Evolutionary conservation across 805 yeast genomes (phyloP).

Genomic region (Kluyveromyces siamensis): DNA sequence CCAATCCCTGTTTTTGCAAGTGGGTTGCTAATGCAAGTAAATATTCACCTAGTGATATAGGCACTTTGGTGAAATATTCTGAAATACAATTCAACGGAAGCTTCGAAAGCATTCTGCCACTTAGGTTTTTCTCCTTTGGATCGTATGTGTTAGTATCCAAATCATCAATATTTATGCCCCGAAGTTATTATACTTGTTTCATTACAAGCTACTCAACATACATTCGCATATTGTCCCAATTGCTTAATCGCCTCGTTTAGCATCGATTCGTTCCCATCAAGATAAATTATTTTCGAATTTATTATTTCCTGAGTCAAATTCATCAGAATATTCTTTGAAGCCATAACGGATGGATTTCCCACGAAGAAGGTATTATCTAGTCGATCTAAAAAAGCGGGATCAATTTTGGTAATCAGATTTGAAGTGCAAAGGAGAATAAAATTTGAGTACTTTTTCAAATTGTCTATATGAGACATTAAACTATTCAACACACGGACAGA

Average conservation of each 20-base stretch:
- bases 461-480: slow-evolving; percentile 34
- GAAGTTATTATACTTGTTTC: not conserved
- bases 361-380: slow-evolving; percentile 32
- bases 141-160: not conserved
- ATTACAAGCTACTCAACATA: not conserved
- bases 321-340: not conserved
- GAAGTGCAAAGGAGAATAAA: slow-evolving; percentile 35
- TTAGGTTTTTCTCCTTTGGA: slow-evolving; percentile 13
- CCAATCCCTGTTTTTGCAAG: not conserved
- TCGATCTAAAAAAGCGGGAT: slow-evolving; percentile 38
- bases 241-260: not conserved
- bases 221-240: not conserved
- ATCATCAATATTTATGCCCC: not conserved
- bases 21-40: slow-evolving; percentile 16
- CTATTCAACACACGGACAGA: slow-evolving; percentile 37
- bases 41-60: slow-evolving; percentile 17
- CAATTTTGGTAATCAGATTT: slow-evolving; percentile 31
- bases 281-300: not conserved
- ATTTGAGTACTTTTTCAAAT: slow-evolving; percentile 29
- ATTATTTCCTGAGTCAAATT: not conserved
- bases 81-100: slow-evolving; percentile 23
- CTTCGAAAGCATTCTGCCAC: slow-evolving; percentile 26
- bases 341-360: slow-evolving; percentile 25
- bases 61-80: slow-evolving; percentile 18
- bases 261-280: not conserved